phyloP scores from a whole-genome alignment of 495 filamentous ascomycete species.

The Tuber calosporum region DNA sequence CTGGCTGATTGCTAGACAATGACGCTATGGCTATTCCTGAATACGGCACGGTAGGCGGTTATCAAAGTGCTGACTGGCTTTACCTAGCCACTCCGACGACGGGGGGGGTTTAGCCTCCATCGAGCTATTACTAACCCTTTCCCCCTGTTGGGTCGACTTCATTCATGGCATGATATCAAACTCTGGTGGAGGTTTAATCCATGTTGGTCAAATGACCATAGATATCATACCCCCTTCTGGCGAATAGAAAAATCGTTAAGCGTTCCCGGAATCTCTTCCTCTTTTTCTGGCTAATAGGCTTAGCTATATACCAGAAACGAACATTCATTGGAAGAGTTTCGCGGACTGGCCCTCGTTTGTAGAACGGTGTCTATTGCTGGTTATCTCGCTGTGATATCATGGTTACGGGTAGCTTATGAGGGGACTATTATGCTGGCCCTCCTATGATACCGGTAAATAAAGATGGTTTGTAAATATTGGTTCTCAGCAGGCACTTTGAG shows the following conservation, averaged over 20 bases:
- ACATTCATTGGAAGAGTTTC: too few relatives aligned
- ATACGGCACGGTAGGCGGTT: background rate
- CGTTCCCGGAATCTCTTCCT: too few relatives aligned
- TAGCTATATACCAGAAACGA: too few relatives aligned
- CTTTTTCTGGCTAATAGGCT: too few relatives aligned
- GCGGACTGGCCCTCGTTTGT: too few relatives aligned
- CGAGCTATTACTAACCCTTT: background rate
- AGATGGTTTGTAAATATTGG: background rate
- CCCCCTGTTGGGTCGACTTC: background rate
- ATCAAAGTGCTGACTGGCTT: background rate
- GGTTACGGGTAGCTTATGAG: background rate
- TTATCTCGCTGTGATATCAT: background rate
- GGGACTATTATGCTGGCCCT: background rate
- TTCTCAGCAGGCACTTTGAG: background rate
- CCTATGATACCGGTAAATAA: background rate
- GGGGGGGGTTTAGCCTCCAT: background rate
- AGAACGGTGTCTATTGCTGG: background rate
- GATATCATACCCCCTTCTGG: too few relatives aligned
- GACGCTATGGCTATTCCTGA: background rate
- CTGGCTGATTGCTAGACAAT: too few relatives aligned
- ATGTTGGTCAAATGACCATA: too few relatives aligned
- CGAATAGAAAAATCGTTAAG: too few relatives aligned
- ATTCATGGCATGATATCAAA: too few relatives aligned
- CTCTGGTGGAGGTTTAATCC: too few relatives aligned
- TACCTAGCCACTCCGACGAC: background rate